phyloP scores from a whole-genome alignment of 305 asterid species.

The Fraxinus latifolia region DNA sequence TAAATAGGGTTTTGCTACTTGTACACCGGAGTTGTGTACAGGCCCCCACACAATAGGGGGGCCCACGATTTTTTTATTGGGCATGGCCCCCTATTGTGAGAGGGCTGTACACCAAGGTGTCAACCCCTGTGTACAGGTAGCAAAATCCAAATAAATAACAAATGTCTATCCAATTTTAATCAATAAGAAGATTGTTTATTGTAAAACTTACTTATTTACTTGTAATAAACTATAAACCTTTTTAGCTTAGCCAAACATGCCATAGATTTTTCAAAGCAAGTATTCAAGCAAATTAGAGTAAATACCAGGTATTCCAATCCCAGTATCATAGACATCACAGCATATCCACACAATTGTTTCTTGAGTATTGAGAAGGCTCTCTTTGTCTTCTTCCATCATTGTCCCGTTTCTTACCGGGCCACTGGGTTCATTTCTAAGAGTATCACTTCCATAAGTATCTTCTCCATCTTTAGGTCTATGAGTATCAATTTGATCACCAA shows the following conservation, averaged over 20 bases:
- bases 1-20: not conserved
- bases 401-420: conserved; percentile 25
- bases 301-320: conserved; percentile 92
- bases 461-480: conserved; percentile 16
- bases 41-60: not conserved
- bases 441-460: conserved; percentile 25
- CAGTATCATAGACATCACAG: conserved; percentile 84
- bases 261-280: not conserved
- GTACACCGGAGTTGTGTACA: not conserved
- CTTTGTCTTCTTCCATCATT: conserved; percentile 37
- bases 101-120: not conserved
- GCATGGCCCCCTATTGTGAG: not conserved
- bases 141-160: not conserved
- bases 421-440: conserved; percentile 21
- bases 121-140: not conserved
- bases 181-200: not conserved
- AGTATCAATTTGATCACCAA: conserved; percentile 19
- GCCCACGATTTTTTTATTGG: not conserved
- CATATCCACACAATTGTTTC: conserved; percentile 75
- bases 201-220: not conserved
- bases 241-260: not conserved
- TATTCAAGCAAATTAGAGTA: not conserved
- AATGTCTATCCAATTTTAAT: not conserved
- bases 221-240: not conserved
- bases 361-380: conserved; percentile 21